Evolutionary conservation across 2,329 filamentous ascomycete species (phyloP).

Genomic region (Penicillium sclerotiorum): DNA sequence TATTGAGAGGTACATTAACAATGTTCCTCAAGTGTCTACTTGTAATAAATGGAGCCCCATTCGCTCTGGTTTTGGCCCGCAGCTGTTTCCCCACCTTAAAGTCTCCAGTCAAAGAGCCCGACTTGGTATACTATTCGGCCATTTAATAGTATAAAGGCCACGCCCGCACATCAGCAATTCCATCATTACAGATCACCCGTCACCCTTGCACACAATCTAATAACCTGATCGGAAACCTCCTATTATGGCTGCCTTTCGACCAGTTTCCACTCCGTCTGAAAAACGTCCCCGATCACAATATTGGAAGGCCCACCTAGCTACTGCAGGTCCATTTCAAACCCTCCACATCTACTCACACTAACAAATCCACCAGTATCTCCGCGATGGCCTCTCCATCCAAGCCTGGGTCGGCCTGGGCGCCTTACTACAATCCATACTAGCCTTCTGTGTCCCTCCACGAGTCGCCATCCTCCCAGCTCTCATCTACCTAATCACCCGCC

Average conservation of each 20-base stretch:
- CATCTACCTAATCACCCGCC: not conserved
- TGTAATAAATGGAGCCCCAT: too few relatives aligned
- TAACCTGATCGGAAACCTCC: too few relatives aligned
- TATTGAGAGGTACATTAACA: too few relatives aligned
- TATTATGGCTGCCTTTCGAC: not conserved
- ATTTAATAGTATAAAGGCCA: too few relatives aligned
- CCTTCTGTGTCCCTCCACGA: not conserved
- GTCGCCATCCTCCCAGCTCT: not conserved
- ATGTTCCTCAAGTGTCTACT: too few relatives aligned
- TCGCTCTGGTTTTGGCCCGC: too few relatives aligned
- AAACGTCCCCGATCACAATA: not conserved
- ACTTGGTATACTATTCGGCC: too few relatives aligned
- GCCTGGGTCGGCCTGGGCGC: not conserved
- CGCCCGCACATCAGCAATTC: too few relatives aligned
- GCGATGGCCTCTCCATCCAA: not conserved
- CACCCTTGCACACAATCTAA: too few relatives aligned
- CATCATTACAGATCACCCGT: too few relatives aligned
- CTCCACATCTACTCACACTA: not conserved
- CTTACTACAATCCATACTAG: not conserved
- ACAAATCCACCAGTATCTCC: not conserved
- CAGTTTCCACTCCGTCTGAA: not conserved
- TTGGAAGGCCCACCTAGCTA: not conserved
- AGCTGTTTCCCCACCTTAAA: too few relatives aligned
- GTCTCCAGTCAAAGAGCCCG: too few relatives aligned
- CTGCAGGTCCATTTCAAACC: not conserved